phyloP scores from a whole-genome alignment of 2,329 filamentous ascomycete genomes.

The Drechslera avenae region DNA sequence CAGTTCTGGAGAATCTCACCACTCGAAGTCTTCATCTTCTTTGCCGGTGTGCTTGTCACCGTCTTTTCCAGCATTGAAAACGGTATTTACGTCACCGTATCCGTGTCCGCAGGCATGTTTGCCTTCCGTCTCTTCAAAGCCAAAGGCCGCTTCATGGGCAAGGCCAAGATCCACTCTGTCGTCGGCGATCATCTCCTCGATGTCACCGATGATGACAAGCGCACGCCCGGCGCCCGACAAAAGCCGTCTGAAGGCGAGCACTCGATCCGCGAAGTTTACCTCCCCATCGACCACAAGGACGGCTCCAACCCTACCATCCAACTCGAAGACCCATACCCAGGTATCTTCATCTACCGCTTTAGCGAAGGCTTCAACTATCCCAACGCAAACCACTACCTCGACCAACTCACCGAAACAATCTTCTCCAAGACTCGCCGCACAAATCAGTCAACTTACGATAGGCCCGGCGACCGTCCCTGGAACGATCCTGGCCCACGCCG shows the following conservation, averaged over 20 bases:
- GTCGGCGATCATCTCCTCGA: constrained; percentile 72
- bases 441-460: constrained; percentile 66
- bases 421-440: constrained; percentile 74
- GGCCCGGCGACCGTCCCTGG: constrained; percentile 79
- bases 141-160: constrained; percentile 81
- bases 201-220: constrained; percentile 48
- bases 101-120: constrained; percentile 75
- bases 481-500: constrained; percentile 83
- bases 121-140: constrained; percentile 84
- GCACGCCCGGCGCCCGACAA: constrained; percentile 19
- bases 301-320: constrained; percentile 86
- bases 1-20: constrained; percentile 96
- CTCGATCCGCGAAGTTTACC: constrained; percentile 75
- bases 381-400: constrained; percentile 87
- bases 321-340: constrained; percentile 81
- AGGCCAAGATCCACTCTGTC: constrained; percentile 84
- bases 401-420: constrained; percentile 60
- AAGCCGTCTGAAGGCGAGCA: constrained; percentile 42
- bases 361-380: constrained; percentile 96
- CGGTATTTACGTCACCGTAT: constrained; percentile 87
- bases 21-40: constrained; percentile 89
- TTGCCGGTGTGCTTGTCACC: constrained; percentile 88
- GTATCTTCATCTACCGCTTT: constrained; percentile 96
- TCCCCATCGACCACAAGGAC: constrained; percentile 84
- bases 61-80: constrained; percentile 88